Evolutionary conservation across 164 flowering plant genomes (phyloP), one percentile per base, ranked within the genome.

Genomic region (Platanus orientalis): DNA sequence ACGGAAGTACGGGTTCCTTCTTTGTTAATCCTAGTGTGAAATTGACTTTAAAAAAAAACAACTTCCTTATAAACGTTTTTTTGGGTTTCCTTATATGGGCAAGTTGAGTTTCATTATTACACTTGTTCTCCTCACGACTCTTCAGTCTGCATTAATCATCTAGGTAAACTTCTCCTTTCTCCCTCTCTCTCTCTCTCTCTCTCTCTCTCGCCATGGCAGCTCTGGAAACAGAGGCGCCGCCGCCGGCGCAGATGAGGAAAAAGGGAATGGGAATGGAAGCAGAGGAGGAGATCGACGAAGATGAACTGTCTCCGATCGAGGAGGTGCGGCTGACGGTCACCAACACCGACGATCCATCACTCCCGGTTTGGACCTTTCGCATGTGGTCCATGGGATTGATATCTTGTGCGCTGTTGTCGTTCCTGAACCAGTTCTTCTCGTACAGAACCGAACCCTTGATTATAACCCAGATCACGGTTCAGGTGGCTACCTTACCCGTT

Each of bases 301-400:
- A 84, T 25, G 93, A 87, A 6, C n/a, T 68, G 20, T 92, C 94
- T 3, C 96, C 97, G 6, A 70, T 92, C 1, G 96, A 92, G 63
- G 65, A 92, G 54, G 98, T 92, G 57, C 80, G 96, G 21, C 71
- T 92, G 11, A 89, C 96, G 6, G 98, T 92, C 36, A 45, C 79
- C 56, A 89, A 84, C 80, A 79, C 87, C 47, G 96, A 92, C 78
- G 95, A 92, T 65, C 87, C 87, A 4, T 57, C 78, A 29, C 85
- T 83, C 5, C 86, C 98, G 19, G 94, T 89, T 12, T 87, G 94
- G 96, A 92, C 98, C 13, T 92, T 92, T 71, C 73, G 96, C 45
- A 89, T 89, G 95, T 89, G 98, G 98, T 75, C 76, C 67, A 58
- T 92, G 49, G 96, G 95, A 6, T 21, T 92, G 0, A 17, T 89